Base-by-base conservation (phyloP, 2,329 filamentous ascomycete species). In the Colletotrichum tropicicola region DNA sequence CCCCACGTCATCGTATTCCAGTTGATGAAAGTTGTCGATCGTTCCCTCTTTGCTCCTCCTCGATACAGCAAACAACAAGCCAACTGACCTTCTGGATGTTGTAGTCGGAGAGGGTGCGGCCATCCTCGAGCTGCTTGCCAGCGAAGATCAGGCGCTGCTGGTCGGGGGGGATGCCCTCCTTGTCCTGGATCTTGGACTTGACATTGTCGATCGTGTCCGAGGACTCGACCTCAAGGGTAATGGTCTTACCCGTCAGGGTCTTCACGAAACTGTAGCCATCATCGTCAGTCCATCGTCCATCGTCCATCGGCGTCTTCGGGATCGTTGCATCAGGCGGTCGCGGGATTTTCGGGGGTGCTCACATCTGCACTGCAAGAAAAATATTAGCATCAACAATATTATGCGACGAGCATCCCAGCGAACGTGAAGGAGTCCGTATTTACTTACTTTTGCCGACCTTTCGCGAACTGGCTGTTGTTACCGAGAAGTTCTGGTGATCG, bases 201-300 rank as follows among this genome's bases (percentile, higher is more conserved):
- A 98, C 95, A 90, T 98, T 98, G 91, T 98, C 95, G 87, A 98
- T 98, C 78, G 95, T 98, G 86, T 98, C 95, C 80, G 90, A 93
- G 79, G 94, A 97, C 91, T 98, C 95, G 82, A 98, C 94, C 91
- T 98, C 95, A 78, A 98, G 92, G 85, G 96, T 98, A 89, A 98
- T 98, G 84, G 95, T 98, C 93, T 98, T 98, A 86, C 96, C 95
- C 89, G 95, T 98, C 80, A 98, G 93, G 89, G 95, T 98, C 92
- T 98, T 98, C 87, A 98, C 95, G 92, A 98, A 98, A 91, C 93
- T 97, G 85, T 71, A 58, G 69, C 65, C 67, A 68, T 54, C 27
- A 56, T 65, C 58, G 67, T 73, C 69, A 71, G 70, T 66, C 69
- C 57, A 66, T 47, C 45, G 62, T 65, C 32, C 12, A 13, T n/a